These are phyloP conservation scores for Lactarius vividus DNA, from an alignment of 768 basidiomycete genomes.

Conservation along the genomic window DNA sequence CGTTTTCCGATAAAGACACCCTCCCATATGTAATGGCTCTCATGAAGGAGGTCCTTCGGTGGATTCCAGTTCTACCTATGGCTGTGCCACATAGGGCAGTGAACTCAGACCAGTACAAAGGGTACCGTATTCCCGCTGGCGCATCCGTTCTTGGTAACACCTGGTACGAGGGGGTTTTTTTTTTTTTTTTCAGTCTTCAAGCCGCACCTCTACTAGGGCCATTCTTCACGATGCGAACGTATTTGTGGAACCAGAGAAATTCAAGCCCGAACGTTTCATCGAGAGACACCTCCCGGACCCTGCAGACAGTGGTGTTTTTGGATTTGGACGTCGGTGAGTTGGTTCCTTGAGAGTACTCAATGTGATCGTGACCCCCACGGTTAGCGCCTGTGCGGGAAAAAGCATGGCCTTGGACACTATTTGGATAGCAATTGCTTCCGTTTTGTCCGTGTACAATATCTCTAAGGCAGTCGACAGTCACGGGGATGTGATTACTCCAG, in stretches of 20 bases:
- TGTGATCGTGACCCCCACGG: not conserved
- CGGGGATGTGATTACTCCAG: constrained; percentile 21
- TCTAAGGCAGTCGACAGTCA: constrained; percentile 18
- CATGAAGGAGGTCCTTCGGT: constrained; percentile 29
- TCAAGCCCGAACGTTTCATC: constrained; percentile 29
- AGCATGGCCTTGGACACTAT: constrained; percentile 26
- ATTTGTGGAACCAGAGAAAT: constrained; percentile 25
- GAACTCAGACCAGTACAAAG: constrained; percentile 31
- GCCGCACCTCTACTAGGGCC: constrained; percentile 22
- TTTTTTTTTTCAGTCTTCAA: not conserved
- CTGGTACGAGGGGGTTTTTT: constrained; percentile 22
- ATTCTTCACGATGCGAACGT: constrained; percentile 26
- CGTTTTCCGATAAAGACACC: constrained; percentile 25
- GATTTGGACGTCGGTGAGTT: constrained; percentile 29
- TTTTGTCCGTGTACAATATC: constrained; percentile 25
- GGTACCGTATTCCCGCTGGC: constrained; percentile 32
- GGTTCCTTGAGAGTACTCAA: not conserved
- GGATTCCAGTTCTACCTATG: constrained; percentile 29
- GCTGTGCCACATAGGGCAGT: constrained; percentile 27
- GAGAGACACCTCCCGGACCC: constrained; percentile 17
- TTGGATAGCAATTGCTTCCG: constrained; percentile 27
- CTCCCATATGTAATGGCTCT: constrained; percentile 26
- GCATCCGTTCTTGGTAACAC: constrained; percentile 29
- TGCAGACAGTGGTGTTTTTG: constrained; percentile 22
- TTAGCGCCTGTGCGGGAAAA: constrained; percentile 24